Percentiles rank a stretch among this genome's conserved stretches.
Evolutionary conservation across 2,329 filamentous ascomycete genomes (phyloP).

Genomic region (Scedosporium dehoogii): DNA sequence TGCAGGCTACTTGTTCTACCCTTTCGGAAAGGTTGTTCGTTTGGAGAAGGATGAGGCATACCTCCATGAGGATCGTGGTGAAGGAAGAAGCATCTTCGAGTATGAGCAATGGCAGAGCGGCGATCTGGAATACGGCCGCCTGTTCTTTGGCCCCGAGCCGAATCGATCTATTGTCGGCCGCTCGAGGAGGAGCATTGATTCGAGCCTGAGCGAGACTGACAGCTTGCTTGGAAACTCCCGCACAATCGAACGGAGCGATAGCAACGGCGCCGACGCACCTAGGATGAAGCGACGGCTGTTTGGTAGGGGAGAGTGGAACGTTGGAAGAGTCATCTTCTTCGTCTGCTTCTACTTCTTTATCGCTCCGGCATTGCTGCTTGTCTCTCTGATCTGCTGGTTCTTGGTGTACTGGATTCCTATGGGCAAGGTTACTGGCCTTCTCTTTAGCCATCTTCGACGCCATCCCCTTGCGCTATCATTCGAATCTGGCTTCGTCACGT

Average conservation of each 20-base stretch:
- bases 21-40: slow-evolving; percentile 92
- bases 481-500: slow-evolving; percentile 70
- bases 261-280: slow-evolving; percentile 23
- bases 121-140: slow-evolving; percentile 85
- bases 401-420: slow-evolving; percentile 97
- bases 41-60: slow-evolving; percentile 92
- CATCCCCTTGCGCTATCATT: slow-evolving; percentile 91
- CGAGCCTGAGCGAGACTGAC: slow-evolving; percentile 72
- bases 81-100: slow-evolving; percentile 93
- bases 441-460: slow-evolving; percentile 84
- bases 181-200: slow-evolving; percentile 81
- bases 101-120: slow-evolving; percentile 99
- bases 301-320: slow-evolving; percentile 89
- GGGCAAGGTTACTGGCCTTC: slow-evolving; percentile 84
- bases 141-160: slow-evolving; percentile 81
- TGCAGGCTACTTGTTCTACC: slow-evolving; percentile 81
- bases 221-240: slow-evolving; percentile 63
- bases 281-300: slow-evolving; percentile 74
- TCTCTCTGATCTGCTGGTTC: slow-evolving; percentile 88
- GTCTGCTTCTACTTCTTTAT: slow-evolving; percentile 90
- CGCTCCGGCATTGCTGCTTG: slow-evolving; percentile 73
- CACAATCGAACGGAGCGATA: slow-evolving; percentile 21
- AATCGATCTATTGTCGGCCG: slow-evolving; percentile 71
- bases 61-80: slow-evolving; percentile 85
- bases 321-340: slow-evolving; percentile 93